These are phyloP conservation scores for Suillus alpinus DNA, from an alignment of 768 basidiomycete genomes.

Conservation along the genomic window DNA sequence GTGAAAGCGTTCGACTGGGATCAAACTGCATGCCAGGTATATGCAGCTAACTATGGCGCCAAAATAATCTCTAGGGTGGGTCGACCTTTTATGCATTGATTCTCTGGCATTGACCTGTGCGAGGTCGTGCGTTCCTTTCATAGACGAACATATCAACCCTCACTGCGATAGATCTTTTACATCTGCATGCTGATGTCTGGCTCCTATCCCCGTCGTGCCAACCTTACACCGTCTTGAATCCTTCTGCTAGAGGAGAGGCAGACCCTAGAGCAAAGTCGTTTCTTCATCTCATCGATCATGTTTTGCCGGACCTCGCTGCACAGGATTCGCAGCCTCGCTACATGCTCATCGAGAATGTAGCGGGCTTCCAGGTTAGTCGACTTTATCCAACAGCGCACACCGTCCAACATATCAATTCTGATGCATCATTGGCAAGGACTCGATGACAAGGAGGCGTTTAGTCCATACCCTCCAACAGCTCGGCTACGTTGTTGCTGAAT, in stretches of 20 bases:
- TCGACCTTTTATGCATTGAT: constrained; percentile 1
- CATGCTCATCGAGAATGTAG: constrained; percentile 78
- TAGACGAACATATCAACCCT: constrained; percentile 64
- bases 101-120: not conserved
- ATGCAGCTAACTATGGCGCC: constrained; percentile 55
- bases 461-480: constrained; percentile 48
- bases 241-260: constrained; percentile 61
- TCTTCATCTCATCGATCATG: constrained; percentile 59
- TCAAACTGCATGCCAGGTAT: constrained; percentile 68
- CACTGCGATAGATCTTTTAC: constrained; percentile 43
- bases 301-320: constrained; percentile 57
- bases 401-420: not conserved
- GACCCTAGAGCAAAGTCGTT: constrained; percentile 80
- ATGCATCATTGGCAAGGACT: constrained; percentile 43
- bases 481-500: constrained; percentile 57
- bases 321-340: constrained; percentile 48
- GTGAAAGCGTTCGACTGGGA: constrained; percentile 84
- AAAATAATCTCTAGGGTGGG: constrained; percentile 50
- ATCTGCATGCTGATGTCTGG: constrained; percentile 62
- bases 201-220: constrained; percentile 82
- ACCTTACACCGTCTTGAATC: constrained; percentile 79
- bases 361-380: constrained; percentile 70
- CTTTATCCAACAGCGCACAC: constrained; percentile 5
- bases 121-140: not conserved
- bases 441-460: constrained; percentile 59